phyloP scores from a whole-genome alignment of 2,329 filamentous ascomycete species.

The Trichoderma lentiforme region DNA sequence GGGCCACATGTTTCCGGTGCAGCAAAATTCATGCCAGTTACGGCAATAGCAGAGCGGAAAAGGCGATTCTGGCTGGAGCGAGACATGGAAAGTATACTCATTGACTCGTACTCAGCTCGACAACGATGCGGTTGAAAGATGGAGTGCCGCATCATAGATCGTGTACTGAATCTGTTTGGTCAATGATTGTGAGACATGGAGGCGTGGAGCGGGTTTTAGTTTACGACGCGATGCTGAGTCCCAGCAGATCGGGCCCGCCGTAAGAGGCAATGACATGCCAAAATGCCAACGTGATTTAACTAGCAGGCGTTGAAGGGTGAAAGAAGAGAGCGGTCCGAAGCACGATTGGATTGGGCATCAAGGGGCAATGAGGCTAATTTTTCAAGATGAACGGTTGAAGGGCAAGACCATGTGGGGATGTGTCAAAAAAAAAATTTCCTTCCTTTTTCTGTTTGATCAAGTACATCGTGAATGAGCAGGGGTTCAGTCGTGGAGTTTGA shows the following conservation, averaged over 20 bases:
- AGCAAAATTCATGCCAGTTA: neutral
- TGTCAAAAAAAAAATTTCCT: too few relatives aligned
- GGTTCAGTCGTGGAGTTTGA: neutral
- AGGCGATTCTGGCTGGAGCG: neutral
- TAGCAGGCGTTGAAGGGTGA: neutral
- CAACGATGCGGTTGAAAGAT: neutral
- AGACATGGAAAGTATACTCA: neutral
- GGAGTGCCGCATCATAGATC: neutral
- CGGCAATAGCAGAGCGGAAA: neutral
- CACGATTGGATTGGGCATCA: conserved; percentile 8
- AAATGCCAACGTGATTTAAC: neutral
- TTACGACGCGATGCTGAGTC: conserved; percentile 11
- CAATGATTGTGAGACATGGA: neutral
- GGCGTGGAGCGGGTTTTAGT: neutral
- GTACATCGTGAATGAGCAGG: neutral
- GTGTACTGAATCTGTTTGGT: neutral
- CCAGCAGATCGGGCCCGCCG: conserved; percentile 14
- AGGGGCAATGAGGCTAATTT: neutral
- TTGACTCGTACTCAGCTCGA: neutral
- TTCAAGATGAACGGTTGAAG: neutral
- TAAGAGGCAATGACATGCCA: neutral
- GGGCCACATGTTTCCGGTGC: neutral
- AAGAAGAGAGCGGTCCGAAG: neutral
- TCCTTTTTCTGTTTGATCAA: neutral
- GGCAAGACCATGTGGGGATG: conserved; percentile 7